A percentile compares a stretch with the other conserved stretches of the same genome.
These are phyloP conservation scores for Vanilla planifolia DNA, from an alignment of 106 monocot genomes.

Conservation along the genomic window DNA sequence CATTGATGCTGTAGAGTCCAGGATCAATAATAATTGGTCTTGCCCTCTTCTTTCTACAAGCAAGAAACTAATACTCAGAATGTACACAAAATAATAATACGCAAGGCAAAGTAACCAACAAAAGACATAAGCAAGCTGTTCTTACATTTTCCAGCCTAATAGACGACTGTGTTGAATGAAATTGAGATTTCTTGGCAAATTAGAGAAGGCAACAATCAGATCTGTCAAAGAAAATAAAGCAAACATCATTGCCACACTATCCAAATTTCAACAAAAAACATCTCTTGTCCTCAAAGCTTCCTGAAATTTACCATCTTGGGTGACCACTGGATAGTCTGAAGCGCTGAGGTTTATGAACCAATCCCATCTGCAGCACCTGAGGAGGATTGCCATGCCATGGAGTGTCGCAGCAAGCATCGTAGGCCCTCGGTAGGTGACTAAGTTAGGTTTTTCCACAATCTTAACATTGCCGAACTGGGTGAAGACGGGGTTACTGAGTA, in stretches of 20 bases:
- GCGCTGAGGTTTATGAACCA: slow-evolving; percentile 98
- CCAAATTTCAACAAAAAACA: neutral
- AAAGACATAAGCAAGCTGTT: neutral
- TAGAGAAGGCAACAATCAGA: slow-evolving; percentile 84
- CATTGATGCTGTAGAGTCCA: slow-evolving; percentile 51
- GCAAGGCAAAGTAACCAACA: neutral
- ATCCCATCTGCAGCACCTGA: slow-evolving; percentile 69
- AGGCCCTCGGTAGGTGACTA: slow-evolving; percentile 87
- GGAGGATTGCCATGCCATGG: slow-evolving; percentile 69
- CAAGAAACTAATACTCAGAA: no score
- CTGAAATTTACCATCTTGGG: slow-evolving; percentile 66
- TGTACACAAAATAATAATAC: neutral
- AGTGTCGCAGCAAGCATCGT: slow-evolving; percentile 90
- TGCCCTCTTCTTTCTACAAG: slow-evolving; percentile 74
- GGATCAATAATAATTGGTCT: slow-evolving; percentile 72
- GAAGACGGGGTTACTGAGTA: slow-evolving; percentile 36
- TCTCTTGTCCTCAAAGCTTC: neutral
- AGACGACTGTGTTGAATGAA: slow-evolving; percentile 76
- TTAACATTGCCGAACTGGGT: slow-evolving; percentile 50
- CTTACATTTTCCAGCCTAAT: slow-evolving; percentile 91
- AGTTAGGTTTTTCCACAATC: slow-evolving; percentile 57
- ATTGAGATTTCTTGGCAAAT: slow-evolving; percentile 71
- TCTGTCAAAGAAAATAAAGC: slow-evolving; percentile 35
- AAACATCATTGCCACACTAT: slow-evolving; percentile 9
- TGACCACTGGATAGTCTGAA: slow-evolving; percentile 83